Conservation (phyloP, 768 basidiomycete species). For the Neoboletus magnificus region DNA sequence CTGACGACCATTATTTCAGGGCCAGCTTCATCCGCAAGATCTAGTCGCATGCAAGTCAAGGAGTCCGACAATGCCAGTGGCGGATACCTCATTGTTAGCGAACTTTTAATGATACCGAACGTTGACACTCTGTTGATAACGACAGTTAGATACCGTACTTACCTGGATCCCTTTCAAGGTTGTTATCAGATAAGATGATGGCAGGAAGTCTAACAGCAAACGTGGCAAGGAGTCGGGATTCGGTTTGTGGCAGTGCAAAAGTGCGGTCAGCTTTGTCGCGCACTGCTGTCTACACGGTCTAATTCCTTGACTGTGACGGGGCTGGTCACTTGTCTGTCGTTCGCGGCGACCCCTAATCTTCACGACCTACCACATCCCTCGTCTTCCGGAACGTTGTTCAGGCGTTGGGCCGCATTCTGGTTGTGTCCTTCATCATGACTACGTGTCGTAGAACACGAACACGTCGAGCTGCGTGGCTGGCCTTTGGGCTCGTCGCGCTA, state of each 20-base stretch:
- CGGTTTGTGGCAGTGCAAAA: slow-evolving; percentile 14
- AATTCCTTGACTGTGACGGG: neutral
- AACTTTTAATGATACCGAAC: neutral
- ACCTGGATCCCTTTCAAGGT: no score
- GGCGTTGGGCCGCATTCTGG: neutral
- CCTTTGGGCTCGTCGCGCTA: slow-evolving; percentile 56
- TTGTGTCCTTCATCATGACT: slow-evolving; percentile 13
- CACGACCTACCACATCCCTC: neutral
- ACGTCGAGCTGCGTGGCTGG: slow-evolving; percentile 55
- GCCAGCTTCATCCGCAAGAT: neutral
- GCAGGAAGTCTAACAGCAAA: neutral
- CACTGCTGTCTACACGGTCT: neutral
- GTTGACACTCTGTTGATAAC: no score
- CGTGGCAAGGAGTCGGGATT: slow-evolving; percentile 14
- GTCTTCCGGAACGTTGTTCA: neutral
- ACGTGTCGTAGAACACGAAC: slow-evolving; percentile 19
- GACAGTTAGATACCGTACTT: neutral
- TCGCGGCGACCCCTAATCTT: neutral
- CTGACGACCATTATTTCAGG: neutral
- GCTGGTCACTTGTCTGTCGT: neutral
- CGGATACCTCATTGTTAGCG: neutral
- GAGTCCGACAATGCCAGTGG: neutral
- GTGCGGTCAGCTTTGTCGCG: neutral
- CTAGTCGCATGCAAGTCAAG: neutral
- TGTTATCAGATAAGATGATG: slow-evolving; percentile 9